Evolutionary conservation across 257 asterid species (phyloP).

Genomic region (Solanum megistacrolobum): DNA sequence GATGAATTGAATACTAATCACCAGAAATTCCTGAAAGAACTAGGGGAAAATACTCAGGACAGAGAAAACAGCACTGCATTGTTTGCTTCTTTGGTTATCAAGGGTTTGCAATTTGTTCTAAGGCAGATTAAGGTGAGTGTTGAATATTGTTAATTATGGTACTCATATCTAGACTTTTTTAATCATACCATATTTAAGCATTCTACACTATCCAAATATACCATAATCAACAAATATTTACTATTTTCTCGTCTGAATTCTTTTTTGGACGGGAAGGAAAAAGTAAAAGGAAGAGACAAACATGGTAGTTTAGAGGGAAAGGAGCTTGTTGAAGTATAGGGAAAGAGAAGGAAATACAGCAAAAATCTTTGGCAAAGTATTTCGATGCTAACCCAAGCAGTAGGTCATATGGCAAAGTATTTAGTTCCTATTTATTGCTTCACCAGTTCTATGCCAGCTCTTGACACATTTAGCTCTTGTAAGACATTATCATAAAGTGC

Average conservation of each 20-base stretch:
- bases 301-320: background rate
- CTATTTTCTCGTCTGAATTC: background rate
- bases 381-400: background rate
- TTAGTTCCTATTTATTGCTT: background rate
- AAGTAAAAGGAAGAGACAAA: background rate
- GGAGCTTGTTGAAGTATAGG: background rate
- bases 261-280: background rate
- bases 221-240: background rate
- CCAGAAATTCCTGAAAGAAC: slow-evolving; percentile 1
- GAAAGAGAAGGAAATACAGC: background rate
- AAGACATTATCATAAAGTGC: background rate
- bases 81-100: background rate
- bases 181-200: no score
- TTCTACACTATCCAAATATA: background rate
- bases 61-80: background rate
- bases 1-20: slow-evolving; percentile 8
- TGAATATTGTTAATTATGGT: background rate
- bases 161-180: background rate
- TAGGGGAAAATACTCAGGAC: slow-evolving; percentile 2
- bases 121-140: slow-evolving; percentile 10
- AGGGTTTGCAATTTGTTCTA: slow-evolving; percentile 10
- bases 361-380: background rate
- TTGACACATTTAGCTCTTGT: background rate
- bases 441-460: background rate
- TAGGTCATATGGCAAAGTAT: background rate